Percentiles rank a stretch among this genome's conserved stretches.
Conservation (phyloP, 1,139 yeast genomes). For the Nakaseomyces sp. region DNA sequence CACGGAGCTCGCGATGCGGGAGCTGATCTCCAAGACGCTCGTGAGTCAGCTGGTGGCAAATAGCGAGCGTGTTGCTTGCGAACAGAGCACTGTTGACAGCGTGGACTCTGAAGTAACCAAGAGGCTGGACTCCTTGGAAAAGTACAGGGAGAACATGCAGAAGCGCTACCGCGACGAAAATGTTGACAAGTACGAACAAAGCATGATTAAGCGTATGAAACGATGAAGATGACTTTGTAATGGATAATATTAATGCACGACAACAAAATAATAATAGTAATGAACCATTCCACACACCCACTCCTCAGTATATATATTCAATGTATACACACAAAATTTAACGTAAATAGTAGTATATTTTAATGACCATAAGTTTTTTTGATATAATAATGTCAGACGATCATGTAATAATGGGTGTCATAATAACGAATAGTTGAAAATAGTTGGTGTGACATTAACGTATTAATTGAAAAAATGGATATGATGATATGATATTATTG, state of each 20-base stretch:
- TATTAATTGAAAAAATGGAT: background rate
- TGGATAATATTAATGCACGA: too few relatives aligned
- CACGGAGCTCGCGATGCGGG: slow-evolving; percentile 18
- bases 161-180: background rate
- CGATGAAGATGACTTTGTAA: too few relatives aligned
- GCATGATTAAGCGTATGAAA: background rate
- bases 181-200: background rate
- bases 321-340: too few relatives aligned
- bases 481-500: background rate
- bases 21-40: slow-evolving; percentile 20
- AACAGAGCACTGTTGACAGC: background rate
- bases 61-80: slow-evolving; percentile 13
- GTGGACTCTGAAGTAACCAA: background rate
- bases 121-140: slow-evolving; percentile 3
- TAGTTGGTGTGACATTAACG: too few relatives aligned
- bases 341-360: background rate
- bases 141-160: slow-evolving; percentile 5
- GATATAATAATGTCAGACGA: too few relatives aligned
- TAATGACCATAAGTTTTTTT: too few relatives aligned
- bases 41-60: slow-evolving; percentile 26
- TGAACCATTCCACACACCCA: too few relatives aligned
- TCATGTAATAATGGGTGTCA: too few relatives aligned
- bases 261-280: too few relatives aligned
- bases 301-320: too few relatives aligned
- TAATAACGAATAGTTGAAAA: too few relatives aligned